These are phyloP conservation scores for Evernia prunastri DNA, from an alignment of 495 filamentous ascomycete species.

Conservation along the genomic window DNA sequence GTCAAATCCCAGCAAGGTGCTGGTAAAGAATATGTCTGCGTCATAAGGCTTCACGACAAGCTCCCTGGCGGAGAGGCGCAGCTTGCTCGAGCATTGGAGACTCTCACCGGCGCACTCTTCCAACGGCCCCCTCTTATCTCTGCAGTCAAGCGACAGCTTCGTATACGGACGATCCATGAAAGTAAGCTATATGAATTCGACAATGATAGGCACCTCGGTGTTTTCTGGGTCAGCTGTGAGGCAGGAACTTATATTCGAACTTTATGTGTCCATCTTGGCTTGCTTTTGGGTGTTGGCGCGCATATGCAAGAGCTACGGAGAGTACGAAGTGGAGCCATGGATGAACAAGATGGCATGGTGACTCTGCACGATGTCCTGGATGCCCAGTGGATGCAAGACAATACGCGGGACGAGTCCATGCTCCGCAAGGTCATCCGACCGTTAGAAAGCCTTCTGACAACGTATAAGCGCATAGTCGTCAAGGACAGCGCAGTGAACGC, in stretches of 20 bases:
- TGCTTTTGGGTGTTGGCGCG: slow-evolving; percentile 86
- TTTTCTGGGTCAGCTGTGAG: slow-evolving; percentile 99
- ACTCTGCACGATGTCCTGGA: slow-evolving; percentile 95
- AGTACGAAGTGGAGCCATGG: slow-evolving; percentile 91
- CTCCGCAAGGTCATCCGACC: slow-evolving; percentile 83
- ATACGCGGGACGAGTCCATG: slow-evolving; percentile 80
- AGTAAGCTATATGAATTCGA: slow-evolving; percentile 94
- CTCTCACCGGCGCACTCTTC: slow-evolving; percentile 91
- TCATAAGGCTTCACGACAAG: slow-evolving; percentile 87
- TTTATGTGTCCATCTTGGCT: slow-evolving; percentile 89
- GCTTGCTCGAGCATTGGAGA: slow-evolving; percentile 85
- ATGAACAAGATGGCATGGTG: slow-evolving; percentile 78
- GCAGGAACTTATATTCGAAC: slow-evolving; percentile 98
- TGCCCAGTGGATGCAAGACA: slow-evolving; percentile 89
- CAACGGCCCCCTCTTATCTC: slow-evolving; percentile 96
- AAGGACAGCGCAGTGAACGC: slow-evolving; percentile 96
- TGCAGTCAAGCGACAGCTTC: slow-evolving; percentile 95
- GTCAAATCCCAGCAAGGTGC: slow-evolving; percentile 98
- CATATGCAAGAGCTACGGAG: slow-evolving; percentile 98
- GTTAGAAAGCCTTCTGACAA: slow-evolving; percentile 81
- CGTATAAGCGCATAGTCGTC: slow-evolving; percentile 92
- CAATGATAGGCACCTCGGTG: slow-evolving; percentile 92
- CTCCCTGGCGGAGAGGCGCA: slow-evolving; percentile 85
- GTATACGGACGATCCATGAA: slow-evolving; percentile 94
- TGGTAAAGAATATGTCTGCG: slow-evolving; percentile 83